Evolutionary conservation across 129 eudicot genomes (phyloP), one percentile per base, ranked within the genome.

Genomic region (Flaveria linearis): DNA sequence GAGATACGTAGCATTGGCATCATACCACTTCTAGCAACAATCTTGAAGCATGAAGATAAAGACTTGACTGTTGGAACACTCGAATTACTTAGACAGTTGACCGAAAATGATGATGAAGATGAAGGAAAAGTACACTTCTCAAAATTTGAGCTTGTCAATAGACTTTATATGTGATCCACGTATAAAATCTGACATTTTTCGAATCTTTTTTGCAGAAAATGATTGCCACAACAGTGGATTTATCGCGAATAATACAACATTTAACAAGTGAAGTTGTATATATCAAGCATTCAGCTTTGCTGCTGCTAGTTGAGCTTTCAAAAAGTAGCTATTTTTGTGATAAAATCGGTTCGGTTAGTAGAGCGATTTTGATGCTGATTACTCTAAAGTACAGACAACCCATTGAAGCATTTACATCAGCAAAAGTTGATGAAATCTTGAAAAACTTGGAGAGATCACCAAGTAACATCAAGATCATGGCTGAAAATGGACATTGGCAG

Each of bases 401-500:
- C 5, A 20, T 67, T 23, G 91, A 90, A 74, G 81, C 80, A n/a
- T 86, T 90, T 33, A 71, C 82, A 45, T 80, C 86, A 52, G 83
- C 78, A 41, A 88, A 71, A 51, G 87, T 88, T 51, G 89, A 80
- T 52, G 82, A 84, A 60, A 76, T 90, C 53, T 82, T 90, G 73
- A 84, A 80, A 71, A 90, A 88, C 83, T 73, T 90, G 86, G 96
- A 84, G 82, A 76, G 7, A 23, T 78, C 77, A 43, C 80, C 83
- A 10, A 68, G 68, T 73, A 88, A 88, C 86, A 88, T 90, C 77
- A 90, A 90, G 73, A 69, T 74, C 71, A 90, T 90, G 96, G 93
- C 93, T 6, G 96, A 88, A 86, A 84, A 90, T 75, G 96, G 96
- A 77, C 81, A 85, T 30, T 86, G 88, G 85, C 89, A 86, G 69